Conservation (phyloP, 257 asterid genomes). For the Petrea volubilis region DNA sequence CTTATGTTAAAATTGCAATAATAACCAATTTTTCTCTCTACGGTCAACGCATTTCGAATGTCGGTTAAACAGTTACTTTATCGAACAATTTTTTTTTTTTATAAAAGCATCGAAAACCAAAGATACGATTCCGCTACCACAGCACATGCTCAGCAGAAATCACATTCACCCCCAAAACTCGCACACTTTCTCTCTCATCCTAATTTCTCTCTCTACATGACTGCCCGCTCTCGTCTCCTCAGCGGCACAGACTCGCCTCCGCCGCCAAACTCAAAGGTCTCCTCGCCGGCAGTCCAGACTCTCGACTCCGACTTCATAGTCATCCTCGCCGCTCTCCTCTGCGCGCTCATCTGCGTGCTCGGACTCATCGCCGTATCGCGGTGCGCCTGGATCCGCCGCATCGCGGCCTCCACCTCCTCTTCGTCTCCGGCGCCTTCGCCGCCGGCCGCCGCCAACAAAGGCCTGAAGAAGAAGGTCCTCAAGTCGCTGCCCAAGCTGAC, state of each 20-base stretch:
- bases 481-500: slow-evolving; percentile 49
- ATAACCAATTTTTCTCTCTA: neutral
- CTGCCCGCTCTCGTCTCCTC: slow-evolving; percentile 44
- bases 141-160: neutral
- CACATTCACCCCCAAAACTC: neutral
- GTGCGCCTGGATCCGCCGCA: slow-evolving; percentile 48
- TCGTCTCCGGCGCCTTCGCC: too few relatives aligned
- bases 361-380: slow-evolving; percentile 49
- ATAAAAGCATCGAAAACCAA: neutral
- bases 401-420: too few relatives aligned
- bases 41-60: neutral
- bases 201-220: slow-evolving; percentile 27
- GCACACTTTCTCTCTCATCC: neutral
- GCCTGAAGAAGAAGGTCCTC: slow-evolving; percentile 44
- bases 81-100: slow-evolving; percentile 19
- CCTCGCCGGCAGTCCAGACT: slow-evolving; percentile 17
- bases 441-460: slow-evolving; percentile 41
- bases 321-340: slow-evolving; percentile 46
- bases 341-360: slow-evolving; percentile 52
- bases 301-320: slow-evolving; percentile 37
- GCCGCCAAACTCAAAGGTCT: slow-evolving; percentile 2
- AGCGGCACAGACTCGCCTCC: slow-evolving; percentile 29
- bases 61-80: slow-evolving; percentile 24
- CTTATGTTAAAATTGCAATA: neutral
- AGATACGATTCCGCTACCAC: slow-evolving; percentile 15